Base-by-base conservation (phyloP, 495 filamentous ascomycete species). In the Penicillium lagena region DNA sequence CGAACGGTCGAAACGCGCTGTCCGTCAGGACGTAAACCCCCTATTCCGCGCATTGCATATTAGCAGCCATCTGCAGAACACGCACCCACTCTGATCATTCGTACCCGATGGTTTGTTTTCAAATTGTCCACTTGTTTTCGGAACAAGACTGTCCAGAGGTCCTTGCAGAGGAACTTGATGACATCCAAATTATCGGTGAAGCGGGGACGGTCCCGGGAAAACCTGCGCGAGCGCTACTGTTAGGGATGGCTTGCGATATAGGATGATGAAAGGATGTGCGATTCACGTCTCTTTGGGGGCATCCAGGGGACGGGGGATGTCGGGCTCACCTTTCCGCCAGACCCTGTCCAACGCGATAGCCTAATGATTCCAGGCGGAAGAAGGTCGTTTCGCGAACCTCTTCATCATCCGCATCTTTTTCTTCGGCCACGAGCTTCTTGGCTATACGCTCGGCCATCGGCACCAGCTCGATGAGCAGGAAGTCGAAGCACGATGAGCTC, bases 131-230 rank as follows among this genome's bases (percentile, higher is more conserved):
- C 83, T 66, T 96, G 93, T 67, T 98, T 98, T 62, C 88, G 75
- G 66, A 96, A 98, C 29, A 96, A 77, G 34, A 95, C 74, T 39
- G 80, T 87, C 93, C 93, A 98, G 35, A 98, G 67, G 60, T 98
- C 94, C 64, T 97, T 98, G 76, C 93, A 98, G 30, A 97, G 76
- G 59, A 97, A 97, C 64, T 98, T 98, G 59, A 98, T 97, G 27
- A 87, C 83, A 55, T 93, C 89, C 14, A 95, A 76, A 29, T 87
- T 88, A 64, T 93, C 87, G 22, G 78, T 82, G 64, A 95, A 93
- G 36, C 89, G 83, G 35, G 93, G 87, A 36, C 88, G 75, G 62
- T 95, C 87, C 49, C 83, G 78, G 33, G 89, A 89, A 71, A 97
- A 96, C 45, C 90, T 95, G 52, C 45, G 12, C 4, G 11, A 38